Conservation (phyloP, 2,329 filamentous ascomycete species). For the Aaosphaeria pasadenensis region DNA sequence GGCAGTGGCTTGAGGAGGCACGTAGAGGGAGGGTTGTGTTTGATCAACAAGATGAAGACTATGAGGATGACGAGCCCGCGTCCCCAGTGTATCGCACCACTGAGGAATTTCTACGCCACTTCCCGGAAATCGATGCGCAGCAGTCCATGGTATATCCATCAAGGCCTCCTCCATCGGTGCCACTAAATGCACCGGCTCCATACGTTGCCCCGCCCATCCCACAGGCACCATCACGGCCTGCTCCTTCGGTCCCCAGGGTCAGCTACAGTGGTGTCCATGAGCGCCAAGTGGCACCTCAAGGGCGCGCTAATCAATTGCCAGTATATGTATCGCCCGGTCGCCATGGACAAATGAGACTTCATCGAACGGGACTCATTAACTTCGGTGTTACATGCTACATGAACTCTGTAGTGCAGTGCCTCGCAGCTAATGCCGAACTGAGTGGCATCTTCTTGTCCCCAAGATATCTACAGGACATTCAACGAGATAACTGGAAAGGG, state of each 20-base stretch:
- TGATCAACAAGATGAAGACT: slow-evolving; percentile 25
- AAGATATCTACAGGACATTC: slow-evolving; percentile 59
- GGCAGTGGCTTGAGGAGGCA: slow-evolving; percentile 74
- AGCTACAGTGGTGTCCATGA: slow-evolving; percentile 82
- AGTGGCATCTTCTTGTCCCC: slow-evolving; percentile 64
- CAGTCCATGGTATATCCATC: slow-evolving; percentile 53
- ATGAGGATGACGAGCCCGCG: slow-evolving; percentile 26
- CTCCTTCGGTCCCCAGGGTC: slow-evolving; percentile 54
- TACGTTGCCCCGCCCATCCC: slow-evolving; percentile 56
- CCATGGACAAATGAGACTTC: slow-evolving; percentile 47
- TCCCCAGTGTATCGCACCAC: slow-evolving; percentile 60
- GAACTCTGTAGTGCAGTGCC: slow-evolving; percentile 82
- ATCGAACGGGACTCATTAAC: slow-evolving; percentile 74
- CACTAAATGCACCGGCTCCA: slow-evolving; percentile 37
- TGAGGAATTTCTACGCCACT: slow-evolving; percentile 81
- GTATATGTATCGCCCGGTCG: slow-evolving; percentile 47
- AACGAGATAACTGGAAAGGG: slow-evolving; percentile 61
- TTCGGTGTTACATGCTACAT: slow-evolving; percentile 85
- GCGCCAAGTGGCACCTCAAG: slow-evolving; percentile 39
- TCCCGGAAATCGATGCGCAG: slow-evolving; percentile 63
- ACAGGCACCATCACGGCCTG: slow-evolving; percentile 56
- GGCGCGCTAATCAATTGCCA: slow-evolving; percentile 36
- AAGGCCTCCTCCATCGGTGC: slow-evolving; percentile 30
- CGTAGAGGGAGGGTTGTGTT: slow-evolving; percentile 60
- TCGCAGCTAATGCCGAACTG: slow-evolving; percentile 67